phyloP scores from a whole-genome alignment of 345 rosid genomes.

The Limnanthes douglasii region DNA sequence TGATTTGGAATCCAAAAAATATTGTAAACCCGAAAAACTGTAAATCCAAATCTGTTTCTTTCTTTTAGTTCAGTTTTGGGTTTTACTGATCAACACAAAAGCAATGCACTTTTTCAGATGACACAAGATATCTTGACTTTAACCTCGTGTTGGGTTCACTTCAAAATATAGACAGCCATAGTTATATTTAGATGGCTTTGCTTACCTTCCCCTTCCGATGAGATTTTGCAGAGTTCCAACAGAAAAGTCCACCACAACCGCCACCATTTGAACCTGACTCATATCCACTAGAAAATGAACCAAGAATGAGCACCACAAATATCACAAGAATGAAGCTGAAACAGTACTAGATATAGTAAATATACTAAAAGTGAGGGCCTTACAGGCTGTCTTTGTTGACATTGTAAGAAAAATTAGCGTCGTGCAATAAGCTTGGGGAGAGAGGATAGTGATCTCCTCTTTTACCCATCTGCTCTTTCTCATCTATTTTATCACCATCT shows the following conservation, averaged over 20 bases:
- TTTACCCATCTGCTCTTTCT: slow-evolving; percentile 31
- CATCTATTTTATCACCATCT: slow-evolving; percentile 27
- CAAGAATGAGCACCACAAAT: slow-evolving; percentile 3
- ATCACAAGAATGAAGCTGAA: not conserved
- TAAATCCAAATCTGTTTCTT: too few relatives aligned
- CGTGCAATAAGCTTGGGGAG: slow-evolving; percentile 84
- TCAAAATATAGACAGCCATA: not conserved
- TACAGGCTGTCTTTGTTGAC: slow-evolving; percentile 67
- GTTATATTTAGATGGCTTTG: too few relatives aligned
- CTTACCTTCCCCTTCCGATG: slow-evolving; percentile 45
- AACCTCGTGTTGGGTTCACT: too few relatives aligned
- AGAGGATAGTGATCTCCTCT: slow-evolving; percentile 37
- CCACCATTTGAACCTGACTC: slow-evolving; percentile 69
- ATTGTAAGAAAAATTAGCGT: slow-evolving; percentile 23
- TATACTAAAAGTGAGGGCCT: slow-evolving; percentile 23
- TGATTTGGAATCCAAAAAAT: too few relatives aligned
- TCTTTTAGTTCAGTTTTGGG: too few relatives aligned
- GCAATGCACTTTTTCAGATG: too few relatives aligned
- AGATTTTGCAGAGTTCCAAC: slow-evolving; percentile 56
- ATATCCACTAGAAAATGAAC: slow-evolving; percentile 41
- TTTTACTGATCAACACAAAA: too few relatives aligned
- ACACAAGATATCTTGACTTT: too few relatives aligned
- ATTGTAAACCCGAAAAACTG: too few relatives aligned
- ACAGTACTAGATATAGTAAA: not conserved
- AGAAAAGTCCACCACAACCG: slow-evolving; percentile 72